Evolutionary conservation across 139 green algal species (phyloP).

Genomic region (Coccomyxa sp.): DNA sequence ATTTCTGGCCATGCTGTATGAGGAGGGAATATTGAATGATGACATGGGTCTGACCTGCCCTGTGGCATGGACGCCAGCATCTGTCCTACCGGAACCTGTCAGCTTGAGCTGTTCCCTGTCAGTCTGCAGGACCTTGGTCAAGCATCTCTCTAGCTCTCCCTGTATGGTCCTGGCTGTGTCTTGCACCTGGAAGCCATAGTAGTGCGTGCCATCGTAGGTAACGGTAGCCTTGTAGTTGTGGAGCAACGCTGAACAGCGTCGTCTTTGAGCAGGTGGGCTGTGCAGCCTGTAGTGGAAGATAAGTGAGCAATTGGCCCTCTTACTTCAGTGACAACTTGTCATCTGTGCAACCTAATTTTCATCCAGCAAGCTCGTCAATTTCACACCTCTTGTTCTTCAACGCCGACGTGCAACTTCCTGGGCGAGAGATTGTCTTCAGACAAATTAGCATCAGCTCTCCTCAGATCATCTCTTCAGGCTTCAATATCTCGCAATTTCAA

Average conservation of each 20-base stretch:
- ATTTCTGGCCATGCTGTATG: too few species aligned
- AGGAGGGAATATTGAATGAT: too few species aligned
- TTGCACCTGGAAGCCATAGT: conserved; percentile 49
- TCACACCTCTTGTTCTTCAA: too few species aligned
- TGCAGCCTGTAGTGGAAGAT: not conserved
- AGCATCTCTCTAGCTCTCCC: conserved; percentile 40
- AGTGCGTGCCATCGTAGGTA: conserved; percentile 45
- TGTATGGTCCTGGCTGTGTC: conserved; percentile 24
- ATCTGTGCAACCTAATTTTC: too few species aligned
- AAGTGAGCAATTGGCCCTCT: too few species aligned
- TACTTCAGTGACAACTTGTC: too few species aligned
- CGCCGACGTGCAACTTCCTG: too few species aligned
- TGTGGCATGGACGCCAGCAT: conserved; percentile 75
- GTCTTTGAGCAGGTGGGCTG: not conserved
- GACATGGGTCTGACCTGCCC: conserved; percentile 50
- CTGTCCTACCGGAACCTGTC: conserved; percentile 63
- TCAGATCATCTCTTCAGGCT: too few species aligned
- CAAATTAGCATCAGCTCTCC: too few species aligned
- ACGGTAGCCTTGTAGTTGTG: conserved; percentile 25
- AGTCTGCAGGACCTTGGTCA: conserved; percentile 36
- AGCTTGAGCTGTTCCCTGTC: conserved; percentile 42
- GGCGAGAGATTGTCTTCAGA: too few species aligned
- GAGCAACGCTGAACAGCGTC: not conserved
- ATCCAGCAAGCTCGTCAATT: too few species aligned
- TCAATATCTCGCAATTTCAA: too few species aligned